A percentile compares a stretch with the other conserved stretches of the same genome.
phyloP scores from a whole-genome alignment of 2,329 filamentous ascomycete genomes.

The Beauveria brongniartii region DNA sequence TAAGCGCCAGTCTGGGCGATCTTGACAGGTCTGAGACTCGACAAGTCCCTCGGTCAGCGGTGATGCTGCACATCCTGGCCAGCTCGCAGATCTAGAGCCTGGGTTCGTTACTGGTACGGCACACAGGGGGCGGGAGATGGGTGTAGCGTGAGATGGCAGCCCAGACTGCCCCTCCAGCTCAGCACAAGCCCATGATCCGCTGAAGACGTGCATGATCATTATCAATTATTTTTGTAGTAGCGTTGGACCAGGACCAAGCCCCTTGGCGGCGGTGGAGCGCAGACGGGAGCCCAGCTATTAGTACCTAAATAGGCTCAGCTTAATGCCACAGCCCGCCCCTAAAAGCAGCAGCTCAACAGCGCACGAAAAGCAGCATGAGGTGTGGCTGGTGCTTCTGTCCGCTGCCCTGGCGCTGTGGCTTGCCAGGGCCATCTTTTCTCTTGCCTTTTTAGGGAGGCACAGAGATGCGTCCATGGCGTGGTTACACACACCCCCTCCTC shows the following conservation, averaged over 20 bases:
- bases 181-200: not conserved
- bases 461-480: not conserved
- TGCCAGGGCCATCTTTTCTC: not conserved
- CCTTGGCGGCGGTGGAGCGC: not conserved
- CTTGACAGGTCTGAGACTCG: not conserved
- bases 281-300: not conserved
- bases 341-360: conserved; percentile 6
- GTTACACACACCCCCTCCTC: not conserved
- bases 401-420: not conserved
- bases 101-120: not conserved
- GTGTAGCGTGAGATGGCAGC: not conserved
- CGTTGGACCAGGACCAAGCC: not conserved
- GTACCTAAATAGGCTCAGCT: not conserved
- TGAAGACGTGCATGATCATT: not conserved
- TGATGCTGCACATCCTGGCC: not conserved
- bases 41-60: not conserved
- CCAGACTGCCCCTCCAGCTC: not conserved
- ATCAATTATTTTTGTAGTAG: not conserved
- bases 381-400: conserved; percentile 8
- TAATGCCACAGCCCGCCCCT: not conserved
- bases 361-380: conserved; percentile 3
- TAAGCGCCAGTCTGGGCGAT: not conserved
- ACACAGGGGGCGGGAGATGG: not conserved
- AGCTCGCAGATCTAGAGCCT: conserved; percentile 1
- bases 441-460: conserved; percentile 9